phyloP scores from a whole-genome alignment of 352 stramenopile genomes.

The Phytophthora fragariaefolia region DNA sequence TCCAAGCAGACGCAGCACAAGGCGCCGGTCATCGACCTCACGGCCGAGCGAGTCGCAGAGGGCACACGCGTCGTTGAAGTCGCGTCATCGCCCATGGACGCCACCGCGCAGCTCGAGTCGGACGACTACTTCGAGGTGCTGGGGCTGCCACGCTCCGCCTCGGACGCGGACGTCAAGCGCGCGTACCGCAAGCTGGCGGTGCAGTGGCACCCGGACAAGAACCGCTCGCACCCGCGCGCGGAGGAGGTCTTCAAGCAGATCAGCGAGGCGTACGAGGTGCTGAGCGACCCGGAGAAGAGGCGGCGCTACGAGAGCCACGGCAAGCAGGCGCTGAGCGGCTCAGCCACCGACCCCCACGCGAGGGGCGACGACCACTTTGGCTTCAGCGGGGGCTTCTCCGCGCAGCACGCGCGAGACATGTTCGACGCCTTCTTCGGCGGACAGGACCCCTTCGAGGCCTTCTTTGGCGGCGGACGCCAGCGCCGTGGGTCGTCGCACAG shows the following conservation, averaged over 20 bases:
- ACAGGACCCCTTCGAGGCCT: constrained; percentile 59
- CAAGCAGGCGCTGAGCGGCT: constrained; percentile 36
- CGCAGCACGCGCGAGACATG: constrained; percentile 69
- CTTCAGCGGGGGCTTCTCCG: constrained; percentile 45
- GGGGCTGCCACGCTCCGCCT: constrained; percentile 45
- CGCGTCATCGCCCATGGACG: constrained; percentile 8
- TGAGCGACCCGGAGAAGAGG: constrained; percentile 79
- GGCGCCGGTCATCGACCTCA: constrained; percentile 31
- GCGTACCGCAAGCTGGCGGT: constrained; percentile 79
- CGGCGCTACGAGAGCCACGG: constrained; percentile 60
- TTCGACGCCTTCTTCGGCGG: constrained; percentile 79
- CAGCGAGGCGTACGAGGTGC: constrained; percentile 89
- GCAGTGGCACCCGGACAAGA: constrained; percentile 95
- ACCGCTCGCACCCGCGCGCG: constrained; percentile 76
- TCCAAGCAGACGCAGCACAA: constrained; percentile 3
- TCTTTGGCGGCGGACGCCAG: constrained; percentile 46
- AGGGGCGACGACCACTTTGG: constrained; percentile 34
- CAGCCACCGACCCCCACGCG: background rate
- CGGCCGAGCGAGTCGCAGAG: constrained; percentile 11
- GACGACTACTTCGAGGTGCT: constrained; percentile 81
- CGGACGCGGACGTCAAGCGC: constrained; percentile 62
- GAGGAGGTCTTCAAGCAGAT: constrained; percentile 93
- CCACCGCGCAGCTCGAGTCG: constrained; percentile 60
- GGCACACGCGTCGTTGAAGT: constrained; percentile 4
- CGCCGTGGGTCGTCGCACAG: constrained; percentile 24